phyloP scores from a whole-genome alignment of 129 eudicot genomes.

The Ambrosia trifida region DNA sequence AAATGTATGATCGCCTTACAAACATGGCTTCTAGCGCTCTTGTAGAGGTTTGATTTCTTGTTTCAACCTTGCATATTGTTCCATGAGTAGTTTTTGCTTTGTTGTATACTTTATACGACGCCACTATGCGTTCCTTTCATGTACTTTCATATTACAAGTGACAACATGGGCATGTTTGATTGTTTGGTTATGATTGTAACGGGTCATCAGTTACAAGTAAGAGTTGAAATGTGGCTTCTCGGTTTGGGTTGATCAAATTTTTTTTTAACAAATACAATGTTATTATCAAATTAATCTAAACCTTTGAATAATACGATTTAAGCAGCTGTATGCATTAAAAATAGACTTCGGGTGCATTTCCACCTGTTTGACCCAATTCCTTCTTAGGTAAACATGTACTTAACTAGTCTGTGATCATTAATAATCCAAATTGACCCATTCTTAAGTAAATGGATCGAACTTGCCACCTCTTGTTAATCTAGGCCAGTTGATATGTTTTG shows the following conservation, averaged over 20 bases:
- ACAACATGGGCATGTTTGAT: neutral
- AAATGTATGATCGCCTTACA: conserved; percentile 73
- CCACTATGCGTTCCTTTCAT: neutral
- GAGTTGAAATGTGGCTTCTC: neutral
- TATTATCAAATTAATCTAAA: neutral
- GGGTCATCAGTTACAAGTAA: conserved; percentile 2
- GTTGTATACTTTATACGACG: neutral
- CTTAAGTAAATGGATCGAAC: neutral
- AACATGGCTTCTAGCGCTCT: conserved; percentile 74
- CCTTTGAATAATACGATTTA: neutral
- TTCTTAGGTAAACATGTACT: neutral
- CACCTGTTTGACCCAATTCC: neutral
- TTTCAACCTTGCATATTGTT: conserved; percentile 6
- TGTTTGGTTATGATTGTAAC: neutral
- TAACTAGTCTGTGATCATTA: neutral
- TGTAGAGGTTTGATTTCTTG: conserved; percentile 59
- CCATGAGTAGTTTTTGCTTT: neutral
- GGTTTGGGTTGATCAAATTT: neutral
- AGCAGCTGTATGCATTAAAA: neutral
- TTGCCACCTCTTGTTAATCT: neutral
- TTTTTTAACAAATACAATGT: neutral
- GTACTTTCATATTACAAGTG: neutral
- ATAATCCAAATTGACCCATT: neutral
- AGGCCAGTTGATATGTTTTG: neutral
- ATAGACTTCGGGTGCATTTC: neutral